A percentile compares a stretch with the other conserved stretches of the same genome.
phyloP scores from a whole-genome alignment of 495 filamentous ascomycete species.

The Trichoderma virens region DNA sequence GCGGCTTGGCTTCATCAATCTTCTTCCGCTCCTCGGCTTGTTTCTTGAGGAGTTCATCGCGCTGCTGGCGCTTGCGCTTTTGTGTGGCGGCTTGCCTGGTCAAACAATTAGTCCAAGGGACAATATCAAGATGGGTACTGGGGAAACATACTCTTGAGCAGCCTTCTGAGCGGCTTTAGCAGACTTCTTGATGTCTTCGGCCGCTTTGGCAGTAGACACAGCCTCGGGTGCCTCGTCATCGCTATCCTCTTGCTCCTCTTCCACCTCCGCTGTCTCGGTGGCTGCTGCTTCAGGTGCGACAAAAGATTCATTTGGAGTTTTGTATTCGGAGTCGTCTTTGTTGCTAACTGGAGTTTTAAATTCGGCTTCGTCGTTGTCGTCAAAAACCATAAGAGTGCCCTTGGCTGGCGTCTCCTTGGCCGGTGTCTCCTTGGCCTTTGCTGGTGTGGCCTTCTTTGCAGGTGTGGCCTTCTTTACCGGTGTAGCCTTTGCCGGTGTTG shows the following conservation, averaged over 20 bases:
- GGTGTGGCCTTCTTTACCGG: too few species aligned
- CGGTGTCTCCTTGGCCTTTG: slow-evolving; percentile 1
- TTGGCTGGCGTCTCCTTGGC: slow-evolving; percentile 15
- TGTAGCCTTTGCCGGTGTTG: too few species aligned
- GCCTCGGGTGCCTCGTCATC: slow-evolving; percentile 41
- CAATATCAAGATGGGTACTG: not conserved
- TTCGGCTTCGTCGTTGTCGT: slow-evolving; percentile 26
- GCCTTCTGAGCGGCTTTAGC: slow-evolving; percentile 30
- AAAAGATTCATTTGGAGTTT: slow-evolving; percentile 14
- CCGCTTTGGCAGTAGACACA: slow-evolving; percentile 32
- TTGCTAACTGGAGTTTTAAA: slow-evolving; percentile 20
- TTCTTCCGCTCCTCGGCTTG: slow-evolving; percentile 36
- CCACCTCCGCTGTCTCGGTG: slow-evolving; percentile 17
- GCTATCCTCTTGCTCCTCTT: slow-evolving; percentile 25
- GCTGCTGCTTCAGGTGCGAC: too few species aligned
- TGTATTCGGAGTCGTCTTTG: slow-evolving; percentile 15
- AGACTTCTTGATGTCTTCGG: slow-evolving; percentile 27
- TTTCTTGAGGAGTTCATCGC: slow-evolving; percentile 36
- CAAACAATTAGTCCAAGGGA: not conserved
- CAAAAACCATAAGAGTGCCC: slow-evolving; percentile 25
- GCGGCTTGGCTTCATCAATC: slow-evolving; percentile 9
- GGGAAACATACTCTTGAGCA: slow-evolving; percentile 29
- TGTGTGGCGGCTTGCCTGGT: slow-evolving; percentile 31
- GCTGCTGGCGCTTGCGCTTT: slow-evolving; percentile 39
- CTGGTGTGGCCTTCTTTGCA: too few species aligned